phyloP scores from a whole-genome alignment of 805 yeast genomes.

The Saccharomyces eubayanus region DNA sequence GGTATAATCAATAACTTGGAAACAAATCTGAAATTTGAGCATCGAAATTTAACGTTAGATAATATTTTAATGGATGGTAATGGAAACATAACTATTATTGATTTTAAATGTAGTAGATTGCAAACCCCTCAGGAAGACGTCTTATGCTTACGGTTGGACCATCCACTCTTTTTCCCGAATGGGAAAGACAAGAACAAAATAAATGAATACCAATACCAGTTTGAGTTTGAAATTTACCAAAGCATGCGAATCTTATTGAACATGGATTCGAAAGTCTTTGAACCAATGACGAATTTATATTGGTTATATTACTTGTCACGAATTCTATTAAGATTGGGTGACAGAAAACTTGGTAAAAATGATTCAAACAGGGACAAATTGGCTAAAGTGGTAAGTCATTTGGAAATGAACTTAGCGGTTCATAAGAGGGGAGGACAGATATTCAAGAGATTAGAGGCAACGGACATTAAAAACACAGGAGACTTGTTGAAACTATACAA shows the following conservation, averaged over 20 bases:
- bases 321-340: constrained; percentile 34
- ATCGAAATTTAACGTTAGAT: constrained; percentile 62
- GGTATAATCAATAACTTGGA: constrained; percentile 46
- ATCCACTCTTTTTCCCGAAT: constrained; percentile 53
- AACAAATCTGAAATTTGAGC: constrained; percentile 50
- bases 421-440: not conserved
- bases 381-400: constrained; percentile 10
- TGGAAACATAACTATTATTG: constrained; percentile 46
- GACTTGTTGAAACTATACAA: not conserved
- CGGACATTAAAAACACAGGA: not conserved
- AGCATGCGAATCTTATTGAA: constrained; percentile 12
- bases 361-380: constrained; percentile 18
- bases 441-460: not conserved
- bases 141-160: constrained; percentile 49
- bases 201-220: constrained; percentile 31
- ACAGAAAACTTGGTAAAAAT: constrained; percentile 6
- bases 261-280: constrained; percentile 17
- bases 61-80: constrained; percentile 44
- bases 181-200: constrained; percentile 40
- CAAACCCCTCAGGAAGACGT: constrained; percentile 12
- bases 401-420: constrained; percentile 3
- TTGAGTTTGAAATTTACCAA: constrained; percentile 49
- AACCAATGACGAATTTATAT: constrained; percentile 45
- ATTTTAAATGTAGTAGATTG: constrained; percentile 46
- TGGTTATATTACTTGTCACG: constrained; percentile 59